phyloP scores from a whole-genome alignment of 2,329 filamentous ascomycete species.

The Alternaria arbusti region DNA sequence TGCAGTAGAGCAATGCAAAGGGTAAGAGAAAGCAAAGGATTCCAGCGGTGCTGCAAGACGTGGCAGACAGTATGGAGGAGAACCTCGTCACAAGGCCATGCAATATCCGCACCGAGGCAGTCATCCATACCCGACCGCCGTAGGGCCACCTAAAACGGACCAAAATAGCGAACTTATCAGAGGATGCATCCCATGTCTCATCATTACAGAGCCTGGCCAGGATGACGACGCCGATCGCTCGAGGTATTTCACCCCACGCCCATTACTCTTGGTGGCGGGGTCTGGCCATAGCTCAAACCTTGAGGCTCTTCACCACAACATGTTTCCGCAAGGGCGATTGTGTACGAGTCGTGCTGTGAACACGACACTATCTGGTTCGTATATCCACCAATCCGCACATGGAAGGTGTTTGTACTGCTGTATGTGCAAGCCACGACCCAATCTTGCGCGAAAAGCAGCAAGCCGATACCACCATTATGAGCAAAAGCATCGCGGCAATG shows the following conservation, averaged over 20 bases:
- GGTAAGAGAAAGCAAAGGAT: slow-evolving; percentile 22
- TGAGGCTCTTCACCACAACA: slow-evolving; percentile 25
- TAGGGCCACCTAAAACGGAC: slow-evolving; percentile 8
- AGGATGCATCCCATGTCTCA: slow-evolving; percentile 11
- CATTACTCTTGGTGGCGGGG: slow-evolving; percentile 27
- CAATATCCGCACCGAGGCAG: slow-evolving; percentile 29
- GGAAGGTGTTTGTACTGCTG: slow-evolving; percentile 3
- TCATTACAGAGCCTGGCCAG: slow-evolving; percentile 14
- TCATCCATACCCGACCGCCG: slow-evolving; percentile 16
- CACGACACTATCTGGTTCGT: background rate
- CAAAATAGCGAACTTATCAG: slow-evolving; percentile 4
- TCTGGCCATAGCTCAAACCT: slow-evolving; percentile 22
- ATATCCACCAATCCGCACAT: background rate
- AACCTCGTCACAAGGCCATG: slow-evolving; percentile 35
- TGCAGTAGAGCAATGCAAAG: slow-evolving; percentile 31
- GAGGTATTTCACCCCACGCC: slow-evolving; percentile 29
- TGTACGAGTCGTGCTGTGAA: slow-evolving; percentile 1
- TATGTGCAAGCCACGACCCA: background rate
- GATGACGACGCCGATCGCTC: slow-evolving; percentile 17
- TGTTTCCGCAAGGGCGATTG: background rate
- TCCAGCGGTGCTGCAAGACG: slow-evolving; percentile 38
- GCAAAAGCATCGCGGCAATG: slow-evolving; percentile 8
- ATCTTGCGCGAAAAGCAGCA: background rate
- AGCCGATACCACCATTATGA: background rate
- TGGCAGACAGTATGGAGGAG: slow-evolving; percentile 35